phyloP scores from a whole-genome alignment of 768 basidiomycete genomes.

The Pisolithus microcarpus region DNA sequence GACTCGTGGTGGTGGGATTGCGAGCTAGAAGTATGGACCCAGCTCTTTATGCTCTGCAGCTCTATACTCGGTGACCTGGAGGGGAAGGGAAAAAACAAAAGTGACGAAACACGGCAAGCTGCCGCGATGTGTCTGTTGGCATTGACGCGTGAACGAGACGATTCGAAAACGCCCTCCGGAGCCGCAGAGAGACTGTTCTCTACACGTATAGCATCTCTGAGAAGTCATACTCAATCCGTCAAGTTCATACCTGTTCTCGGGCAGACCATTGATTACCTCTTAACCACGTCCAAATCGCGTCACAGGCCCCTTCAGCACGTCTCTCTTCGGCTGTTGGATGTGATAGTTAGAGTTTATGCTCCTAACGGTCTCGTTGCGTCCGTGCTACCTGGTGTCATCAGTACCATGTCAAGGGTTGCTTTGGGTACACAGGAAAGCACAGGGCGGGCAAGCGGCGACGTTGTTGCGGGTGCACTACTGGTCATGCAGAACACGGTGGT shows the following conservation, averaged over 20 bases:
- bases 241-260: constrained; percentile 74
- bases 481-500: constrained; percentile 52
- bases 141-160: constrained; percentile 49
- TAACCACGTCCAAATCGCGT: constrained; percentile 49
- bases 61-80: constrained; percentile 60
- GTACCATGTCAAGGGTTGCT: constrained; percentile 65
- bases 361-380: constrained; percentile 52
- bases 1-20: constrained; percentile 83
- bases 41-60: constrained; percentile 72
- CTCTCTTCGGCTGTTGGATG: constrained; percentile 51
- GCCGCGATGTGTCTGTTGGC: constrained; percentile 60
- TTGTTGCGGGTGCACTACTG: constrained; percentile 49
- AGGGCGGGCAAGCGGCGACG: constrained; percentile 69
- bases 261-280: constrained; percentile 71
- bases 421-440: constrained; percentile 47
- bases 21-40: constrained; percentile 71
- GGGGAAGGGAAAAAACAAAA: constrained; percentile 60
- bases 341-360: constrained; percentile 44
- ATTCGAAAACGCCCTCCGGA: constrained; percentile 34
- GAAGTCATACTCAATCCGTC: constrained; percentile 32
- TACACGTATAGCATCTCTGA: constrained; percentile 34
- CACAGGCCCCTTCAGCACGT: constrained; percentile 54
- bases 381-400: constrained; percentile 79
- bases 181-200: constrained; percentile 7
- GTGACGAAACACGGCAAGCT: constrained; percentile 78